Conservation (phyloP, 2,329 filamentous ascomycete genomes). For the Thyridium curvatum region DNA sequence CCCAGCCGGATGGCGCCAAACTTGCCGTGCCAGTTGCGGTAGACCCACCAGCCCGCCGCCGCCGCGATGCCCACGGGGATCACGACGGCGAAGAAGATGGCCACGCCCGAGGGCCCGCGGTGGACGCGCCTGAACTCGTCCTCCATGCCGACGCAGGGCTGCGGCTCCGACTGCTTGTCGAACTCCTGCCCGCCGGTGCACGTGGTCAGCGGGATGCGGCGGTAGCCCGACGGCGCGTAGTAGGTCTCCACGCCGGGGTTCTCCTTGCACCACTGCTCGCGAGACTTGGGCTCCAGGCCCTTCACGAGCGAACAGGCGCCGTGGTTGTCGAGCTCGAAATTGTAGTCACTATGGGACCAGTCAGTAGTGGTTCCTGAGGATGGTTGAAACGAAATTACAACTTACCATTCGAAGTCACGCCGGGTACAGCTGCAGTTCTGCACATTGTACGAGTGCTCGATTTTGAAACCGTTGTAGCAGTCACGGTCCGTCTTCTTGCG, state of each 20-base stretch:
- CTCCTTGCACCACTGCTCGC: constrained; percentile 43
- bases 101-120: constrained; percentile 63
- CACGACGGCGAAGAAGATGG: constrained; percentile 79
- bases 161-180: constrained; percentile 57
- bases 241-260: constrained; percentile 70
- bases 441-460: constrained; percentile 66
- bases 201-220: constrained; percentile 82
- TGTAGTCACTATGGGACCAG: constrained; percentile 65
- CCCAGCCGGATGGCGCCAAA: constrained; percentile 91
- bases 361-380: constrained; percentile 16
- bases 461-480: constrained; percentile 75
- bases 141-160: constrained; percentile 72
- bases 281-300: constrained; percentile 57
- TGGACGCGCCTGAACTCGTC: constrained; percentile 66
- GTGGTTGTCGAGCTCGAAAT: constrained; percentile 75
- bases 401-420: constrained; percentile 88
- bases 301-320: constrained; percentile 71
- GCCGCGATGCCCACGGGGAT: constrained; percentile 67
- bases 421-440: constrained; percentile 78
- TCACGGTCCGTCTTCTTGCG: constrained; percentile 75
- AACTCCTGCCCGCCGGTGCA: constrained; percentile 71
- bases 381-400: constrained; percentile 13
- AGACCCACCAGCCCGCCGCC: constrained; percentile 77
- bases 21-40: constrained; percentile 77
- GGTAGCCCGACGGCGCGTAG: constrained; percentile 81